These are phyloP conservation scores for Dactylella cylindrospora DNA, from an alignment of 2,329 filamentous ascomycete genomes.

Conservation along the genomic window DNA sequence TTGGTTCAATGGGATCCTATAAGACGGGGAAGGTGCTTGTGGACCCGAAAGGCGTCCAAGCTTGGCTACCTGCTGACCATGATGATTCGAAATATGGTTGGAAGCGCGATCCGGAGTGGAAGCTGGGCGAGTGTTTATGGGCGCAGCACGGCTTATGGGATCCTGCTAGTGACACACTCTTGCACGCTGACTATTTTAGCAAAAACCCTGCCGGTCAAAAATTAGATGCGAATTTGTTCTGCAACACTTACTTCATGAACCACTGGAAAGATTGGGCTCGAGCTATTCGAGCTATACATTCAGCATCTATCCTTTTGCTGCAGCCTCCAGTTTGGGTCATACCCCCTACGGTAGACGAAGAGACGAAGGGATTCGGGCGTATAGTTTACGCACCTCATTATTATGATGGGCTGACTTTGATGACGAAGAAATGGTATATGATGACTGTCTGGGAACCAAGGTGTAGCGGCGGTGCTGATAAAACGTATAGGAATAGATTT, in stretches of 20 bases:
- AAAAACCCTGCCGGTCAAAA: slow-evolving; percentile 74
- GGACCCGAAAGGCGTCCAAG: slow-evolving; percentile 80
- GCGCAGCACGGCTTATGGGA: slow-evolving; percentile 97
- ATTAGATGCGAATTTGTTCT: slow-evolving; percentile 81
- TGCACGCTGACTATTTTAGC: slow-evolving; percentile 85
- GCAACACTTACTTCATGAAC: slow-evolving; percentile 86
- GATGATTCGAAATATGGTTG: slow-evolving; percentile 88
- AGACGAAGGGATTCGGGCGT: slow-evolving; percentile 53
- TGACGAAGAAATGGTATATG: slow-evolving; percentile 87
- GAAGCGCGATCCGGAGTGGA: slow-evolving; percentile 85
- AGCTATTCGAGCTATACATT: slow-evolving; percentile 73
- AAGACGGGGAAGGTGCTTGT: slow-evolving; percentile 80
- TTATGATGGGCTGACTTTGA: slow-evolving; percentile 92
- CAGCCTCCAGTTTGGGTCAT: slow-evolving; percentile 91
- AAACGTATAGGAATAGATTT: slow-evolving; percentile 67
- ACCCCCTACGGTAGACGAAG: slow-evolving; percentile 78
- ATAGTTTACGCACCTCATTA: slow-evolving; percentile 94
- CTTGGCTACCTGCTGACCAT: slow-evolving; percentile 80
- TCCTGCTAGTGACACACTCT: slow-evolving; percentile 69
- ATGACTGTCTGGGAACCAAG: neutral
- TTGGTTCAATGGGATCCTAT: slow-evolving; percentile 88
- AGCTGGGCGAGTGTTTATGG: slow-evolving; percentile 92
- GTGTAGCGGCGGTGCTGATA: neutral
- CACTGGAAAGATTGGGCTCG: slow-evolving; percentile 76
- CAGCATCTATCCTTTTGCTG: slow-evolving; percentile 81